These are phyloP conservation scores for Daldinia sp. DNA, from an alignment of 2,329 filamentous ascomycete species.

Conservation along the genomic window DNA sequence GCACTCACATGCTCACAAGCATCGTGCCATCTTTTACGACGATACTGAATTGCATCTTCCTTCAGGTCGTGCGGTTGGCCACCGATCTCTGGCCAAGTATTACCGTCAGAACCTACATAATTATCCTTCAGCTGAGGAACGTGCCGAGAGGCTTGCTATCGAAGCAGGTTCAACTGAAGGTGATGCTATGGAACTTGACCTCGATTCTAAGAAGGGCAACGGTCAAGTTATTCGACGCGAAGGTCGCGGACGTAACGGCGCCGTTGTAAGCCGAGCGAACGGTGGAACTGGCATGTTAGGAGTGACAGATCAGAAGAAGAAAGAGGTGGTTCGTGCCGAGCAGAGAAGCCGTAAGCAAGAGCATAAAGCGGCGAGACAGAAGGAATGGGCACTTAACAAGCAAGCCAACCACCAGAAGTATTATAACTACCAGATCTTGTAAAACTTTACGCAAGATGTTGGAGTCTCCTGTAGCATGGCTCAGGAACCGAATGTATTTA, in stretches of 20 bases:
- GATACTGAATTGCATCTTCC: slow-evolving; percentile 95
- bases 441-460: slow-evolving; percentile 15
- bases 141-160: slow-evolving; percentile 74
- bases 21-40: slow-evolving; percentile 85
- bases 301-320: slow-evolving; percentile 80
- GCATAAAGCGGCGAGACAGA: slow-evolving; percentile 70
- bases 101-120: slow-evolving; percentile 92
- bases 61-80: slow-evolving; percentile 87
- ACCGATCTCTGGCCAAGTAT: slow-evolving; percentile 87
- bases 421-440: slow-evolving; percentile 64
- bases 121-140: slow-evolving; percentile 83
- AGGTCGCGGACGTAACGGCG: slow-evolving; percentile 61
- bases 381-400: slow-evolving; percentile 78
- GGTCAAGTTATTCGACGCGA: slow-evolving; percentile 55
- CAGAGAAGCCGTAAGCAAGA: slow-evolving; percentile 76
- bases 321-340: slow-evolving; percentile 73
- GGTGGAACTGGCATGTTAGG: slow-evolving; percentile 82
- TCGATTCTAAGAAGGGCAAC: slow-evolving; percentile 41
- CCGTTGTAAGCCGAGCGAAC: slow-evolving; percentile 75
- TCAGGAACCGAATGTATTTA: not conserved
- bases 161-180: slow-evolving; percentile 55
- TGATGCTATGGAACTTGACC: slow-evolving; percentile 55
- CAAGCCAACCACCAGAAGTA: slow-evolving; percentile 78
- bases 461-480: slow-evolving; percentile 3
- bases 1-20: slow-evolving; percentile 85